phyloP scores from a whole-genome alignment of 2,329 filamentous ascomycete genomes.

The Microsporum ferrugineum region DNA sequence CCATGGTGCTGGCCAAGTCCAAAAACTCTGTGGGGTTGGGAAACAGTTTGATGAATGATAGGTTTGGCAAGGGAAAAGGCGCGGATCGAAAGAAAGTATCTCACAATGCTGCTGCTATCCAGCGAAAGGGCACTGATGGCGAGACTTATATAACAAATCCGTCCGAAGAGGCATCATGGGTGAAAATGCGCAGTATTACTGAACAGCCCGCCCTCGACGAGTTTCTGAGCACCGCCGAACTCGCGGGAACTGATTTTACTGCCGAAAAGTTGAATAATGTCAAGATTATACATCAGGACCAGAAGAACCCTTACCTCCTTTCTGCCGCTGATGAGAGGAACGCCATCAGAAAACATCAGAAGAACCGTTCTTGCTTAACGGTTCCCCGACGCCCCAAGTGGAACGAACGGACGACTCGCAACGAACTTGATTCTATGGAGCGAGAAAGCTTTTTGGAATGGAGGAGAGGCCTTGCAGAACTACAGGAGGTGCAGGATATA shows the following conservation, averaged over 20 bases:
- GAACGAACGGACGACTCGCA: constrained; percentile 73
- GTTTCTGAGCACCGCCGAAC: constrained; percentile 86
- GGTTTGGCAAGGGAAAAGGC: constrained; percentile 88
- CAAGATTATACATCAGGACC: constrained; percentile 94
- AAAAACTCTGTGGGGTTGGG: constrained; percentile 92
- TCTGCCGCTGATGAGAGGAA: constrained; percentile 72
- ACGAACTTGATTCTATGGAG: constrained; percentile 69
- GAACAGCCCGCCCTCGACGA: constrained; percentile 95
- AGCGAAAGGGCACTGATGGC: constrained; percentile 61
- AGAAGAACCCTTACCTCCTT: constrained; percentile 88
- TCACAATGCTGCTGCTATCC: constrained; percentile 50
- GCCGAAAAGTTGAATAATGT: constrained; percentile 98
- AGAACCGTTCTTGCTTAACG: constrained; percentile 67
- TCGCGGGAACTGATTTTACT: constrained; percentile 97
- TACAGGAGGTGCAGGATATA: constrained; percentile 87
- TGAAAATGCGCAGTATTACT: constrained; percentile 98
- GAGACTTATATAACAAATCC: constrained; percentile 88
- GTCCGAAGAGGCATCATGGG: constrained; percentile 83
- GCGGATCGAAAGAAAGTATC: constrained; percentile 64
- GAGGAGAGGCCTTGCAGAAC: constrained; percentile 78
- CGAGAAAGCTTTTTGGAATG: constrained; percentile 72
- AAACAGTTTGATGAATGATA: constrained; percentile 97
- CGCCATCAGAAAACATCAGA: constrained; percentile 67
- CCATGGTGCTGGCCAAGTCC: constrained; percentile 74
- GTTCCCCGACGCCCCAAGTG: constrained; percentile 83